Conservation (phyloP, 257 asterid genomes). For the Euphrasia confusa region DNA sequence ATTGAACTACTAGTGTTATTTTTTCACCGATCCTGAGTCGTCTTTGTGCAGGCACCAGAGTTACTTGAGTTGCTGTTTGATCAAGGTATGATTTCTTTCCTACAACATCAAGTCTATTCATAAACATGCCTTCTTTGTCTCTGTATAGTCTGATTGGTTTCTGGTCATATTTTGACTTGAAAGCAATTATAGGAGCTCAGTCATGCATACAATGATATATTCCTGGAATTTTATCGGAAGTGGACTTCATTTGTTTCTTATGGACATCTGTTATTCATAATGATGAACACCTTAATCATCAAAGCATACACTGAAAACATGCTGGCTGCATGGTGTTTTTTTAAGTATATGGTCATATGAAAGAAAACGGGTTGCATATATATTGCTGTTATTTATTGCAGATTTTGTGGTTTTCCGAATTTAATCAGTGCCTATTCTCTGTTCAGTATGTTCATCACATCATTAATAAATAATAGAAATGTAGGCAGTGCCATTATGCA, state of each 20-base stretch:
- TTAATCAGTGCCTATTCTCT: background rate
- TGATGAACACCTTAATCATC: background rate
- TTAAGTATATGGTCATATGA: background rate
- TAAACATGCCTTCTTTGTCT: background rate
- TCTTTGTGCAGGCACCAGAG: slow-evolving; percentile 82
- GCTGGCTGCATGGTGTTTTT: background rate
- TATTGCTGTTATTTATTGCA: background rate
- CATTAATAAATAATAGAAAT: background rate
- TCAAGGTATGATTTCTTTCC: slow-evolving; percentile 45
- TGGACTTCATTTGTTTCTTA: background rate
- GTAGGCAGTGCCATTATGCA: background rate
- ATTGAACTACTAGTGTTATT: background rate
- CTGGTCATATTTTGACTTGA: background rate
- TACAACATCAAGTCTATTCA: background rate
- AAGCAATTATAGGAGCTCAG: background rate
- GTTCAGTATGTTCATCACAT: background rate
- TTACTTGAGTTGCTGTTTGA: slow-evolving; percentile 67
- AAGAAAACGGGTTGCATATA: background rate
- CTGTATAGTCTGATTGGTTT: background rate
- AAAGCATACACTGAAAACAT: background rate
- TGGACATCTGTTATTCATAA: background rate
- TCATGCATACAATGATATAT: background rate
- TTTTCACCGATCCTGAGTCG: slow-evolving; percentile 26
- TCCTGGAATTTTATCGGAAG: background rate
- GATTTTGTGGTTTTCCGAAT: background rate